Percentiles rank a stretch among this genome's conserved stretches.
Evolutionary conservation across 495 filamentous ascomycete genomes (phyloP).

Genomic region (Tuber melanosporum): DNA sequence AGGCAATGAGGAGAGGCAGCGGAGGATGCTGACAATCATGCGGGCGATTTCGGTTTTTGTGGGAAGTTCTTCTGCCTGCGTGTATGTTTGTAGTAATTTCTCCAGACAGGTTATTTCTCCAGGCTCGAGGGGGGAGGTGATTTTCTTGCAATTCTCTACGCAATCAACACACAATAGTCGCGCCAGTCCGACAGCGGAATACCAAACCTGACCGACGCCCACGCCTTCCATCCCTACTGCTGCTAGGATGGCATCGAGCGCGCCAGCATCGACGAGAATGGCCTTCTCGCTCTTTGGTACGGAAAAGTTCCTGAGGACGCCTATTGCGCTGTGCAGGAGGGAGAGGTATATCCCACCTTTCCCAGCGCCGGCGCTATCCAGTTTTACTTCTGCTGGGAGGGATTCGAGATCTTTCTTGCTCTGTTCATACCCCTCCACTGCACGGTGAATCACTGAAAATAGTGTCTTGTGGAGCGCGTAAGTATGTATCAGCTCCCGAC

Average conservation of each 20-base stretch:
- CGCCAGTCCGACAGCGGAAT: constrained; percentile 59
- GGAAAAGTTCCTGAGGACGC: constrained; percentile 75
- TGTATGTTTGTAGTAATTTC: constrained; percentile 52
- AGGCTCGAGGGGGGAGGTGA: not conserved
- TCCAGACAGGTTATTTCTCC: constrained; percentile 53
- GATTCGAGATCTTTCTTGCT: constrained; percentile 10
- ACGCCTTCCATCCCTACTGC: constrained; percentile 58
- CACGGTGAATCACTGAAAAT: constrained; percentile 49
- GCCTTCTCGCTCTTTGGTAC: constrained; percentile 60
- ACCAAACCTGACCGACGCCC: constrained; percentile 63
- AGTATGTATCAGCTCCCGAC: constrained; percentile 52
- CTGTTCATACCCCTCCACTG: constrained; percentile 42
- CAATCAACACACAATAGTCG: constrained; percentile 52
- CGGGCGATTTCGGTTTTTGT: constrained; percentile 70
- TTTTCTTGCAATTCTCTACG: constrained; percentile 28
- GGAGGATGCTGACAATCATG: constrained; percentile 57
- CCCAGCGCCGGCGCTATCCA: constrained; percentile 8
- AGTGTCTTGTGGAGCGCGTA: constrained; percentile 53
- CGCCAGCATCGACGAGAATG: constrained; percentile 51
- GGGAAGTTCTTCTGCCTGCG: constrained; percentile 54
- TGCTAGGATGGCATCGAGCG: constrained; percentile 45
- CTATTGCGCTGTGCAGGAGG: constrained; percentile 58
- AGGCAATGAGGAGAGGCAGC: constrained; percentile 48
- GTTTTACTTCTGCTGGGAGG: not conserved
- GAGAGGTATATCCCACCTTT: constrained; percentile 34